Conservation (phyloP, 2,329 filamentous ascomycete genomes). For the Waltergamsia citrina region DNA sequence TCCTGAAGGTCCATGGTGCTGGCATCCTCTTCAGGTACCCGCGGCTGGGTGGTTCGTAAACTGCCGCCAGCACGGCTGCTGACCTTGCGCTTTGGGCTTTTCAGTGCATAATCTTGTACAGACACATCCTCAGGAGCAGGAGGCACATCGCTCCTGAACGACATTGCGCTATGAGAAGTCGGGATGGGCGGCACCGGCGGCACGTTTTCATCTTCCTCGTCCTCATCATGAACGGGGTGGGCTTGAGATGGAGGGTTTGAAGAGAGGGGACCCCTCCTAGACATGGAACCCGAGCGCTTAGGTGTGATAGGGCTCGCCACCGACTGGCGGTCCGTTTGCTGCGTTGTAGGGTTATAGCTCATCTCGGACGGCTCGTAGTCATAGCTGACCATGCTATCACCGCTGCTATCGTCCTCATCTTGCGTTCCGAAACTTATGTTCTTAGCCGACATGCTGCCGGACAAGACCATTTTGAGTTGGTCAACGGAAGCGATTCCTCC, state of each 20-base stretch:
- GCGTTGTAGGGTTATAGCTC: conserved; percentile 39
- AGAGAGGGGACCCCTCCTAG: conserved; percentile 29
- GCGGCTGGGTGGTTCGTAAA: conserved; percentile 12
- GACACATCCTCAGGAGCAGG: conserved; percentile 15
- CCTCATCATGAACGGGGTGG: conserved; percentile 16
- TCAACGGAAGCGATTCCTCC: conserved; percentile 51
- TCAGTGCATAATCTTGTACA: conserved; percentile 20
- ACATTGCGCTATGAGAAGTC: conserved; percentile 17
- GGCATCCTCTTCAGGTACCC: conserved; percentile 14
- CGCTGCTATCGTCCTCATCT: conserved; percentile 39
- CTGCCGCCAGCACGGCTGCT: conserved; percentile 33
- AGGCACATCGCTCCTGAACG: conserved; percentile 15
- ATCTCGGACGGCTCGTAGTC: conserved; percentile 59
- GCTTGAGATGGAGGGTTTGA: conserved; percentile 29
- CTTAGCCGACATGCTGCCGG: conserved; percentile 34
- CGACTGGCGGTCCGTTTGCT: conserved; percentile 13
- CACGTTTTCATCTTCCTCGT: conserved; percentile 24
- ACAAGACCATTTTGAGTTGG: conserved; percentile 52
- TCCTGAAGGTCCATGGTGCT: conserved; percentile 36
- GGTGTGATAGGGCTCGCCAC: conserved; percentile 1
- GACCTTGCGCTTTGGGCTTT: conserved; percentile 24
- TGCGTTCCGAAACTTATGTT: conserved; percentile 25
- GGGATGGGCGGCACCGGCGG: conserved; percentile 50
- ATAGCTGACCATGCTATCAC: conserved; percentile 64
- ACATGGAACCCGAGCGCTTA: conserved; percentile 20